phyloP scores from a whole-genome alignment of 129 eudicot species.

The Flaveria linearis region DNA sequence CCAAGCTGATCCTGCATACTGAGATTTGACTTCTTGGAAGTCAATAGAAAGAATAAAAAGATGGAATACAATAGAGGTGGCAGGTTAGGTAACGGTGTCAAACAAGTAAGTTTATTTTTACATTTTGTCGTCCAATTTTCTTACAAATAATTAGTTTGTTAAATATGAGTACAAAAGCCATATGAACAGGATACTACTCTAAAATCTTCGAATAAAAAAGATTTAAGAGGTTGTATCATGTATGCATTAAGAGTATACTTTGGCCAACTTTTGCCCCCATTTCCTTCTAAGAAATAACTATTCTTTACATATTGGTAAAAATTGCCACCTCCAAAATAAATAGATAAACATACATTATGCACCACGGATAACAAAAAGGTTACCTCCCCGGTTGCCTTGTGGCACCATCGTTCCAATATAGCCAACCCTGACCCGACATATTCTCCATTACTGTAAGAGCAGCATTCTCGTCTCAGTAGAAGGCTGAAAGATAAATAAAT shows the following conservation, averaged over 20 bases:
- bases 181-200: not conserved
- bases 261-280: not conserved
- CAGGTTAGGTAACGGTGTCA: not conserved
- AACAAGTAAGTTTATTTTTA: not conserved
- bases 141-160: not conserved
- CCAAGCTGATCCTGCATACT: conserved; percentile 95
- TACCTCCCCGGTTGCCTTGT: conserved; percentile 85
- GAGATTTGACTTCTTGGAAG: conserved; percentile 35
- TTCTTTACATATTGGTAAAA: too few relatives aligned
- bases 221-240: not conserved
- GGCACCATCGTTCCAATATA: conserved; percentile 82
- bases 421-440: conserved; percentile 82
- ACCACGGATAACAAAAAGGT: conserved; percentile 1
- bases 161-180: conserved; percentile 15
- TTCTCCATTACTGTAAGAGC: conserved; percentile 92
- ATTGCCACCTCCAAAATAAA: conserved; percentile 24
- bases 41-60: conserved; percentile 13
- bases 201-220: not conserved
- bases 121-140: not conserved
- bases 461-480: conserved; percentile 92
- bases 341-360: conserved; percentile 1
- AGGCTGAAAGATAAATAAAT: conserved; percentile 57
- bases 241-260: conserved; percentile 3
- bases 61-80: conserved; percentile 22
- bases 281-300: not conserved